These are phyloP conservation scores for Eutypella sp. DNA, from an alignment of 2,329 filamentous ascomycete species.

Conservation along the genomic window DNA sequence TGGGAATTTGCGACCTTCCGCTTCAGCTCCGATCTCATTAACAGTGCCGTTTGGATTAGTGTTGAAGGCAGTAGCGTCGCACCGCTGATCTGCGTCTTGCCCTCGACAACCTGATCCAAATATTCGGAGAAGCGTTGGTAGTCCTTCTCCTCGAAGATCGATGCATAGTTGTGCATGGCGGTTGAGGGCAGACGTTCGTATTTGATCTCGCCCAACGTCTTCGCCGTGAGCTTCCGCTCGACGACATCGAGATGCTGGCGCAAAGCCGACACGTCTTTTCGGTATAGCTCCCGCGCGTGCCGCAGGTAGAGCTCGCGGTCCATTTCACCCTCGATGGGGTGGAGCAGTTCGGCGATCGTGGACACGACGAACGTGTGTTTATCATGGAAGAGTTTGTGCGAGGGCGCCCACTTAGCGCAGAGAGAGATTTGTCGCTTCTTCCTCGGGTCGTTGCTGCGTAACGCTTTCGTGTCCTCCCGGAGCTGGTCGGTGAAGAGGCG, in stretches of 20 bases:
- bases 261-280: slow-evolving; percentile 45
- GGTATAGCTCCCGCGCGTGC: slow-evolving; percentile 48
- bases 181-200: slow-evolving; percentile 53
- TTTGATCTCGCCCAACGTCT: slow-evolving; percentile 44
- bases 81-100: slow-evolving; percentile 48
- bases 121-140: slow-evolving; percentile 44
- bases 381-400: slow-evolving; percentile 50
- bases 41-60: slow-evolving; percentile 31
- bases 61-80: slow-evolving; percentile 49
- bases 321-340: slow-evolving; percentile 28
- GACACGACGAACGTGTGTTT: slow-evolving; percentile 52
- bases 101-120: slow-evolving; percentile 41
- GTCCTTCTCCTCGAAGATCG: slow-evolving; percentile 47
- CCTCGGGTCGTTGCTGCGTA: slow-evolving; percentile 34
- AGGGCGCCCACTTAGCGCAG: slow-evolving; percentile 58
- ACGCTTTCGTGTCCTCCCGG: slow-evolving; percentile 36
- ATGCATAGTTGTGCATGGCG: slow-evolving; percentile 50
- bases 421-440: slow-evolving; percentile 45
- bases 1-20: slow-evolving; percentile 42
- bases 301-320: slow-evolving; percentile 48
- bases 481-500: slow-evolving; percentile 54
- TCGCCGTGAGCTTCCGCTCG: slow-evolving; percentile 44
- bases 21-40: slow-evolving; percentile 8
- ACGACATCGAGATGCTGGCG: slow-evolving; percentile 49
- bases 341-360: slow-evolving; percentile 52